phyloP scores from a whole-genome alignment of 1,284 basidiomycete species.

The Pyrrhoderma noxium region DNA sequence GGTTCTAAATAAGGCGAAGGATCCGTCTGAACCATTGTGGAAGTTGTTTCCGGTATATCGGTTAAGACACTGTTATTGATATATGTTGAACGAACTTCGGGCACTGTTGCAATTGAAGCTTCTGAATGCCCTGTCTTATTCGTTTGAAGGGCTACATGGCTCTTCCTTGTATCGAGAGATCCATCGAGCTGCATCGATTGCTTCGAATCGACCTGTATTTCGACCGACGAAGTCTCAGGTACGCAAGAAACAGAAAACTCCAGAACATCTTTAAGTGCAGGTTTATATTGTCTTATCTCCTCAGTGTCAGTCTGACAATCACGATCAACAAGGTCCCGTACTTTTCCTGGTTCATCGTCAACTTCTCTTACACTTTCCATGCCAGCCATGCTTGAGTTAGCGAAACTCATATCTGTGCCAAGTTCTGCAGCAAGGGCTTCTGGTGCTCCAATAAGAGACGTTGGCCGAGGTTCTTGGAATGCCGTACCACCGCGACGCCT shows the following conservation, averaged over 20 bases:
- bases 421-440: constrained; percentile 63
- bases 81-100: constrained; percentile 19
- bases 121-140: background rate
- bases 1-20: constrained; percentile 19
- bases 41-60: constrained; percentile 23
- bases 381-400: constrained; percentile 31
- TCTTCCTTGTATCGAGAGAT: no score
- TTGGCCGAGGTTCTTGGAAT: constrained; percentile 57
- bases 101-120: constrained; percentile 2
- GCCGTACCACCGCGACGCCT: constrained; percentile 49
- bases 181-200: no score
- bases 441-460: constrained; percentile 59
- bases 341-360: constrained; percentile 28
- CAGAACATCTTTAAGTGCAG: no score
- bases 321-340: constrained; percentile 51
- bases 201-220: constrained; percentile 33
- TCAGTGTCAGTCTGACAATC: constrained; percentile 44
- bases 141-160: constrained; percentile 5
- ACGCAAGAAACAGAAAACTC: constrained; percentile 1
- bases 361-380: constrained; percentile 37
- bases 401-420: constrained; percentile 47
- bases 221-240: constrained; percentile 30
- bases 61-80: constrained; percentile 20
- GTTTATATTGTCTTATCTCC: constrained; percentile 29
- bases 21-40: constrained; percentile 20